Percentiles rank a stretch among this genome's conserved stretches.
Evolutionary conservation across 768 basidiomycete genomes (phyloP).

Genomic region (Tulasnella sp.): DNA sequence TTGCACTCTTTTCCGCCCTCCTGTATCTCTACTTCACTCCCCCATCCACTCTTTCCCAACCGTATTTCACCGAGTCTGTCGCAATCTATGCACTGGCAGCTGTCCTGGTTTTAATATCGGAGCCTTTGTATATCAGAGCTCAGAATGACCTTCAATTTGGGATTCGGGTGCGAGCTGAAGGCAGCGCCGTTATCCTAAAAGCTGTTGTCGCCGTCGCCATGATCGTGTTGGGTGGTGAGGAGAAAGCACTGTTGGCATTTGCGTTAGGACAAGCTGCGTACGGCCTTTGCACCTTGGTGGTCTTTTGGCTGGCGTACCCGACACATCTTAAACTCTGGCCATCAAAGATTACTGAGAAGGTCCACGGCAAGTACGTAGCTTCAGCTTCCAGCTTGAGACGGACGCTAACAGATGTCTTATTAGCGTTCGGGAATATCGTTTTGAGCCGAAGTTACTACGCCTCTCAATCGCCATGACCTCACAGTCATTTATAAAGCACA

Average conservation of each 20-base stretch:
- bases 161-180: conserved; percentile 81
- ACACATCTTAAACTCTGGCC: conserved; percentile 42
- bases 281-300: conserved; percentile 50
- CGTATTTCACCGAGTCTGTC: conserved; percentile 60
- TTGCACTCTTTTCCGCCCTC: conserved; percentile 50
- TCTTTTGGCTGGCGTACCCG: conserved; percentile 48
- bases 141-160: conserved; percentile 63
- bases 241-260: conserved; percentile 72
- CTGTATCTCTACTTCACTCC: conserved; percentile 57
- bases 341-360: conserved; percentile 30
- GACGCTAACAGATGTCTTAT: too few species aligned
- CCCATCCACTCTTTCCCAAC: conserved; percentile 53
- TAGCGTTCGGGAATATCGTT: conserved; percentile 34
- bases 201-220: conserved; percentile 66
- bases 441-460: conserved; percentile 48
- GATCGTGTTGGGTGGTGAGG: conserved; percentile 45
- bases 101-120: conserved; percentile 69
- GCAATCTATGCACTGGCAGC: conserved; percentile 69
- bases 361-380: conserved; percentile 36
- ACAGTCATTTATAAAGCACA: conserved; percentile 89
- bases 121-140: conserved; percentile 76
- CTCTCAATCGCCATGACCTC: conserved; percentile 80
- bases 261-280: conserved; percentile 81
- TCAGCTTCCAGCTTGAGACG: neutral
- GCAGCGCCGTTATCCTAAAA: conserved; percentile 69